phyloP scores from a whole-genome alignment of 768 basidiomycete species.

The Rhizopogon vesiculosus region DNA sequence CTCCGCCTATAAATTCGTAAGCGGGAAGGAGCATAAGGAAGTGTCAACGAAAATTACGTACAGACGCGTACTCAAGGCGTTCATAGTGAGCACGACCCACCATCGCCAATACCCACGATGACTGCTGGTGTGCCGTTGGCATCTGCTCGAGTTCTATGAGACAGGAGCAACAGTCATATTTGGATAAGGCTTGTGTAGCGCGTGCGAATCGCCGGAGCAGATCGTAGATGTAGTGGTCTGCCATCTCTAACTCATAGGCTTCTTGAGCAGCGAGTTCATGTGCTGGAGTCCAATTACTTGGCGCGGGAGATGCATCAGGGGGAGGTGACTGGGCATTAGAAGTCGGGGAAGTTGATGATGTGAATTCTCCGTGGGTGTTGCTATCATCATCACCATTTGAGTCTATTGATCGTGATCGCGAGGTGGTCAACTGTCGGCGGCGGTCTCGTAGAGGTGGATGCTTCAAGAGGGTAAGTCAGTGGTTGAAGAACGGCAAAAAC shows the following conservation, averaged over 20 bases:
- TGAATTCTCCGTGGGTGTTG: slow-evolving; percentile 40
- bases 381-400: slow-evolving; percentile 72
- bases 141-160: slow-evolving; percentile 73
- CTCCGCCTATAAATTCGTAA: slow-evolving; percentile 59
- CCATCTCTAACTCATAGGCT: slow-evolving; percentile 63
- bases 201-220: slow-evolving; percentile 78
- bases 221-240: slow-evolving; percentile 80
- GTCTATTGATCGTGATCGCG: slow-evolving; percentile 59
- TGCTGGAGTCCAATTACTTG: slow-evolving; percentile 58
- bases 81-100: slow-evolving; percentile 89
- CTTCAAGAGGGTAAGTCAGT: slow-evolving; percentile 24
- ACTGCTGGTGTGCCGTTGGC: slow-evolving; percentile 67
- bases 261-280: slow-evolving; percentile 72
- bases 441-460: slow-evolving; percentile 46
- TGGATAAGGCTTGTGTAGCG: slow-evolving; percentile 68
- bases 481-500: slow-evolving; percentile 21
- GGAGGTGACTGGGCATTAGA: slow-evolving; percentile 55
- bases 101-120: slow-evolving; percentile 76
- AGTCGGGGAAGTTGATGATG: slow-evolving; percentile 57
- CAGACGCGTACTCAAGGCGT: slow-evolving; percentile 80
- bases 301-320: slow-evolving; percentile 60
- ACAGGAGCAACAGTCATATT: slow-evolving; percentile 74
- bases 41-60: slow-evolving; percentile 37
- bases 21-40: slow-evolving; percentile 10
- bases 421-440: slow-evolving; percentile 49